These are phyloP conservation scores for Chrysanthemum lavandulifolium DNA, from an alignment of 129 eudicot genomes.

Conservation along the genomic window DNA sequence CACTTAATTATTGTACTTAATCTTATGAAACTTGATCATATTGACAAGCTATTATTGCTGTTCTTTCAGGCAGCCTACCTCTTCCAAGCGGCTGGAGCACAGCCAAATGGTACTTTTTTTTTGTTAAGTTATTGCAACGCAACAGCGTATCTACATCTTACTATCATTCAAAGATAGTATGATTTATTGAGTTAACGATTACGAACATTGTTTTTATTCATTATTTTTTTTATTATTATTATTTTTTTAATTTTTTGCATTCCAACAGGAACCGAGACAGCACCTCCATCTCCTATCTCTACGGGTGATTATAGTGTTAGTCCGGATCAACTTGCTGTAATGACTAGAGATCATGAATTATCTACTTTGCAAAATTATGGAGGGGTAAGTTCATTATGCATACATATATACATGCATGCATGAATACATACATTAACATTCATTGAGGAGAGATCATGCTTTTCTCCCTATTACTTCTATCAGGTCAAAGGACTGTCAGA, in stretches of 20 bases:
- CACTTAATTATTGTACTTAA: neutral
- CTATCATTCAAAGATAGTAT: neutral
- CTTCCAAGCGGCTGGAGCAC: constrained; percentile 66
- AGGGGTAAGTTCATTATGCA: constrained; percentile 58
- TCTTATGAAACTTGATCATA: constrained; percentile 11
- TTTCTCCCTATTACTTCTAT: neutral
- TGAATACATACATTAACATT: too few species aligned
- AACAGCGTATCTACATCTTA: neutral
- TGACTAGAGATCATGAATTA: constrained; percentile 75
- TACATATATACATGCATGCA: neutral
- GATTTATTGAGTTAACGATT: neutral
- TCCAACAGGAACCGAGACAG: constrained; percentile 40
- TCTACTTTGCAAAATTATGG: constrained; percentile 63
- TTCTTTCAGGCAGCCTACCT: constrained; percentile 77
- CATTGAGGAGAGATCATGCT: neutral
- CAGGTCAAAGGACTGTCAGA: constrained; percentile 80
- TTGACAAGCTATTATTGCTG: constrained; percentile 22
- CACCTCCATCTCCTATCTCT: constrained; percentile 41
- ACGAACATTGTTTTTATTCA: neutral
- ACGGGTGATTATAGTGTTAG: constrained; percentile 52
- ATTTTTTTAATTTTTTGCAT: neutral
- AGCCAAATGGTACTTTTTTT: constrained; percentile 45
- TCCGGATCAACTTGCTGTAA: constrained; percentile 62
- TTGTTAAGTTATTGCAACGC: constrained; percentile 1
- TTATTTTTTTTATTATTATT: neutral